phyloP scores from a whole-genome alignment of 2,329 filamentous ascomycete species.

The Trichoderma sp. region DNA sequence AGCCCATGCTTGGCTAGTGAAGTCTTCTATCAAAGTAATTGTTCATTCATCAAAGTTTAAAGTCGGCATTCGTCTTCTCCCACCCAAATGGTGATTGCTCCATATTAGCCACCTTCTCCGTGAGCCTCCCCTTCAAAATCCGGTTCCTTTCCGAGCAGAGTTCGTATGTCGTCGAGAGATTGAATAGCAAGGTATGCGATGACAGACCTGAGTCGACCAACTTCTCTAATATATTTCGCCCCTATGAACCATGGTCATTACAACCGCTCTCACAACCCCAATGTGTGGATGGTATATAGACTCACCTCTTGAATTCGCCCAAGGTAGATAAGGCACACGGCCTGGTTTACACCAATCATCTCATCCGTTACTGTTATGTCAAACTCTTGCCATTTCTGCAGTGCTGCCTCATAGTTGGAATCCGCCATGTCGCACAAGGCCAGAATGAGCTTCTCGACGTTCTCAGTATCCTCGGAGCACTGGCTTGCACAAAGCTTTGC shows the following conservation, averaged over 20 bases:
- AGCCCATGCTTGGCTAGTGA: background rate
- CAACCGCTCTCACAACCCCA: background rate
- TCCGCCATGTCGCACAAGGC: constrained; percentile 80
- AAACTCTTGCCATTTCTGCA: constrained; percentile 60
- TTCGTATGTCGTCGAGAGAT: constrained; percentile 88
- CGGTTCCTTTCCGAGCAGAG: constrained; percentile 78
- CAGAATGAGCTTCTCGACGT: constrained; percentile 52
- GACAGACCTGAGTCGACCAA: constrained; percentile 63
- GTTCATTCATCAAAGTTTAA: constrained; percentile 62
- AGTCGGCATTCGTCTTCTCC: constrained; percentile 72
- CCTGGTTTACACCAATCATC: constrained; percentile 78
- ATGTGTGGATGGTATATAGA: constrained; percentile 25
- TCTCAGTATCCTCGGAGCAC: constrained; percentile 33
- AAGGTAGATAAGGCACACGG: constrained; percentile 80
- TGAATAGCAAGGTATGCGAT: constrained; percentile 84
- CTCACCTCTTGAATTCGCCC: constrained; percentile 71
- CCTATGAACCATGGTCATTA: constrained; percentile 44
- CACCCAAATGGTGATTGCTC: constrained; percentile 60
- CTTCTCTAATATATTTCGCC: constrained; percentile 65
- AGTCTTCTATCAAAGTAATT: background rate
- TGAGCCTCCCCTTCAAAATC: constrained; percentile 68
- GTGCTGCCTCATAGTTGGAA: constrained; percentile 67
- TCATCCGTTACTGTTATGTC: constrained; percentile 53
- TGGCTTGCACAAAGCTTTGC: constrained; percentile 58
- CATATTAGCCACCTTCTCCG: constrained; percentile 66